Conservation (phyloP, 2,329 filamentous ascomycete species). For the Emydomyces testavorans region DNA sequence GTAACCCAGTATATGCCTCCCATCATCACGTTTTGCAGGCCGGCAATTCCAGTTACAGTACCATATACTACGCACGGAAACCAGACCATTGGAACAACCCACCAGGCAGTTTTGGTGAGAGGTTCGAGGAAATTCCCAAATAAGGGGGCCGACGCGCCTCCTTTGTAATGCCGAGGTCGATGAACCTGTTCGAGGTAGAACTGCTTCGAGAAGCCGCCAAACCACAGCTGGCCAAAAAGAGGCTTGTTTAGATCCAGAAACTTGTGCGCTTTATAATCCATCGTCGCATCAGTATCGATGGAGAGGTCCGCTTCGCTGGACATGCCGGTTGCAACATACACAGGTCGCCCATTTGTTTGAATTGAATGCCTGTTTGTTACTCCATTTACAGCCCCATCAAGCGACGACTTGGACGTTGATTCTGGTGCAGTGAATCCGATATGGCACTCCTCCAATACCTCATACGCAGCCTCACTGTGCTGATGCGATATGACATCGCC, state of each 20-base stretch:
- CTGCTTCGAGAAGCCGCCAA: slow-evolving; percentile 77
- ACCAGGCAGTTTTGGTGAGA: slow-evolving; percentile 92
- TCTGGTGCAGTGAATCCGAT: slow-evolving; percentile 66
- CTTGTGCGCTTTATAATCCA: slow-evolving; percentile 81
- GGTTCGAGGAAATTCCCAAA: slow-evolving; percentile 99
- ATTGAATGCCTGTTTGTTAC: slow-evolving; percentile 23
- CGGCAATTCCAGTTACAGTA: slow-evolving; percentile 51
- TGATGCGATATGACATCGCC: slow-evolving; percentile 70
- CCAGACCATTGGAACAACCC: slow-evolving; percentile 74
- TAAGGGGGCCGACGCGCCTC: slow-evolving; percentile 78
- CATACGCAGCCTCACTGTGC: slow-evolving; percentile 89
- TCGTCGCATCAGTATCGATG: slow-evolving; percentile 63
- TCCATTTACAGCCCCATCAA: slow-evolving; percentile 29
- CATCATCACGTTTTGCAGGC: slow-evolving; percentile 42
- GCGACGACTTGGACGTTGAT: slow-evolving; percentile 38
- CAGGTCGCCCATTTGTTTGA: slow-evolving; percentile 36
- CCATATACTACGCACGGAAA: slow-evolving; percentile 68
- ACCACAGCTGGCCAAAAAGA: slow-evolving; percentile 78
- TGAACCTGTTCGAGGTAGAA: slow-evolving; percentile 97
- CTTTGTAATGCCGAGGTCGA: slow-evolving; percentile 87
- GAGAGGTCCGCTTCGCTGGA: slow-evolving; percentile 75
- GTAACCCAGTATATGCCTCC: slow-evolving; percentile 53
- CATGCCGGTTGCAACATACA: slow-evolving; percentile 63
- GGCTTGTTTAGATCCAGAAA: slow-evolving; percentile 83
- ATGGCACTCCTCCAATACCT: slow-evolving; percentile 77